These are phyloP conservation scores for Termitomyces eurrhizus DNA, from an alignment of 768 basidiomycete species.

Conservation along the genomic window DNA sequence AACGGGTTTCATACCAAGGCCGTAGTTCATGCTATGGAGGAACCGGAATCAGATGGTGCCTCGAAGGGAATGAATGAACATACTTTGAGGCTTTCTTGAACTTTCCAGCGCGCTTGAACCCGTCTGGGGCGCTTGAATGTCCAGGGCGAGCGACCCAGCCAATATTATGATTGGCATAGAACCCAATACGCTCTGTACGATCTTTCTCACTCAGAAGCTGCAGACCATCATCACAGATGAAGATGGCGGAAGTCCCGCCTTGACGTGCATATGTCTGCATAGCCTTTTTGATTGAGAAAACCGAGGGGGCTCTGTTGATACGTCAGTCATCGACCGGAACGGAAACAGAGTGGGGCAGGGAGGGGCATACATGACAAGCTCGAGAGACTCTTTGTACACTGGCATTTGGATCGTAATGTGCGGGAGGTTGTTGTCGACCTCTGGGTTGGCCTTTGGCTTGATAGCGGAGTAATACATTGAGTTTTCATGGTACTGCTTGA, in stretches of 20 bases:
- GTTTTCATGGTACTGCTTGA: slow-evolving; percentile 81
- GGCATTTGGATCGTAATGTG: slow-evolving; percentile 82
- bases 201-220: slow-evolving; percentile 66
- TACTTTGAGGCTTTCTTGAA: slow-evolving; percentile 80
- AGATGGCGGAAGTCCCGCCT: slow-evolving; percentile 71
- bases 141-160: slow-evolving; percentile 77
- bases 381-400: slow-evolving; percentile 81
- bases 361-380: slow-evolving; percentile 61
- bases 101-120: slow-evolving; percentile 89
- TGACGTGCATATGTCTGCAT: slow-evolving; percentile 87
- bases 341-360: neutral
- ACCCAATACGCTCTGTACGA: slow-evolving; percentile 59
- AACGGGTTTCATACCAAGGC: slow-evolving; percentile 30
- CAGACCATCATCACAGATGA: slow-evolving; percentile 82
- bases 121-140: slow-evolving; percentile 65
- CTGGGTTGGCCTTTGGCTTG: slow-evolving; percentile 61
- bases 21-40: slow-evolving; percentile 71
- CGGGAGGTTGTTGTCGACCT: slow-evolving; percentile 64
- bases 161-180: slow-evolving; percentile 78
- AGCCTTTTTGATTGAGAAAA: slow-evolving; percentile 77
- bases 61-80: slow-evolving; percentile 12
- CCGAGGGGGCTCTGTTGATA: slow-evolving; percentile 54
- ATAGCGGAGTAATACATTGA: slow-evolving; percentile 78
- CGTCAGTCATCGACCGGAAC: neutral
- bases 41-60: neutral